Percentiles rank a stretch among this genome's conserved stretches.
phyloP scores from a whole-genome alignment of 2,329 filamentous ascomycete species.

The Raffaelea deltoideospora region DNA sequence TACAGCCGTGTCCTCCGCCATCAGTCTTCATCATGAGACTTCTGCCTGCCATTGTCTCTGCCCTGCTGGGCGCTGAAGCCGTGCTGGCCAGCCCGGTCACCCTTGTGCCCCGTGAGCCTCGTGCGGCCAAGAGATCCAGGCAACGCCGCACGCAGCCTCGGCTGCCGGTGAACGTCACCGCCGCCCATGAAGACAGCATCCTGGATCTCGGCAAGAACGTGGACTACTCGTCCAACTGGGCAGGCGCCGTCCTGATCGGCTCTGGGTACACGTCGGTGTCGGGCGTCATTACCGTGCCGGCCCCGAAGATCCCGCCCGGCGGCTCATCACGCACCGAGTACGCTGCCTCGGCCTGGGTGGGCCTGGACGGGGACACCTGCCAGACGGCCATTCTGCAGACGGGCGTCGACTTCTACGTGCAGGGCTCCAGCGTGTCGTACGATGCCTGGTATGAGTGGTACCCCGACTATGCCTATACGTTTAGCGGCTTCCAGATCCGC shows the following conservation, averaged over 20 bases:
- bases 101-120: constrained; percentile 20
- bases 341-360: constrained; percentile 15
- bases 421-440: not conserved
- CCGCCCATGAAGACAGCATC: constrained; percentile 18
- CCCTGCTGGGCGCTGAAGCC: constrained; percentile 18
- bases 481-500: constrained; percentile 12
- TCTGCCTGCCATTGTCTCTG: constrained; percentile 21
- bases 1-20: too few relatives aligned
- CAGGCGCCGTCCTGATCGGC: constrained; percentile 4
- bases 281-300: constrained; percentile 10
- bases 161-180: constrained; percentile 2
- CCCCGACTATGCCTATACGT: constrained; percentile 12
- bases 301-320: constrained; percentile 9
- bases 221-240: constrained; percentile 29
- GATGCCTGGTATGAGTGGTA: constrained; percentile 17
- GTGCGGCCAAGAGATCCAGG: constrained; percentile 13
- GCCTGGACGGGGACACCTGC: constrained; percentile 16
- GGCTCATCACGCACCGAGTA: constrained; percentile 9
- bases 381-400: constrained; percentile 13
- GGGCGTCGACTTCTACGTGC: constrained; percentile 12
- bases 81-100: constrained; percentile 30
- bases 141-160: constrained; percentile 10
- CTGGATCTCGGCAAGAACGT: constrained; percentile 32
- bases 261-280: constrained; percentile 3
- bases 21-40: constrained; percentile 30